Base-by-base conservation (phyloP, 2,329 filamentous ascomycete genomes). In the Podosphaera fusca region DNA sequence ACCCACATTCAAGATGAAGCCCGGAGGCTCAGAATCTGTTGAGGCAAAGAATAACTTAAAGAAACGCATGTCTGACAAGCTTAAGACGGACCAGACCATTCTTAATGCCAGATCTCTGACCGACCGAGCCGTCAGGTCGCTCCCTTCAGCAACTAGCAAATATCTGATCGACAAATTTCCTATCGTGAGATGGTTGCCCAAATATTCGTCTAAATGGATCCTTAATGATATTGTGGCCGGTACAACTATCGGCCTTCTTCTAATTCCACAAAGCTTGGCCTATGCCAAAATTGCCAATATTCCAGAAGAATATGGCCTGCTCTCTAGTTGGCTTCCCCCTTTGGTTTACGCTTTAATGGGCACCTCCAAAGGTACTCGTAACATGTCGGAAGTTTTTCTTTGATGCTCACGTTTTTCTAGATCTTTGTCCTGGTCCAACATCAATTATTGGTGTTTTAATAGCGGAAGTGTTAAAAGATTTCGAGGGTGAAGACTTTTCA, bases 381-480 rank as follows among this genome's bases (percentile, higher is more conserved):
- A 30, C 4, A 29, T 6, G 42, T 29, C 21, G 21, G 21, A 21
- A 21, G 21, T 21, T 21, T 21, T 21, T 21, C 21, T 21, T 21
- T 21, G 21, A 21, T 21, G 21, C 21, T 21, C 21, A 21, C 21
- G 21, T 21, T 21, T 21, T 21, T 21, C 21, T 77, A 62, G 61
- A 61, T 56, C 52, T 59, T 33, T 59, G 47, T 21, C 53, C 56
- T 8, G 60, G 80, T 6, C 80, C 80, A 3, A 84, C 80, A 0
- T 82, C 79, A 0, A 75, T 83, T 29, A 76, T 84, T 59, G 79
- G 79, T 10, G 73, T 84, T 2, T 70, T 82, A 33, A 82, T 79
- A 0, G 75, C 78, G n/a, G 75, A 82, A 60, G 79, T 81, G 52
- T 73, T 84, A 30, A 67, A 70, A 30, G 73, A 76, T 47, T 66